Evolutionary conservation across 805 yeast genomes (phyloP).

Genomic region (Hanseniaspora occidentalis): DNA sequence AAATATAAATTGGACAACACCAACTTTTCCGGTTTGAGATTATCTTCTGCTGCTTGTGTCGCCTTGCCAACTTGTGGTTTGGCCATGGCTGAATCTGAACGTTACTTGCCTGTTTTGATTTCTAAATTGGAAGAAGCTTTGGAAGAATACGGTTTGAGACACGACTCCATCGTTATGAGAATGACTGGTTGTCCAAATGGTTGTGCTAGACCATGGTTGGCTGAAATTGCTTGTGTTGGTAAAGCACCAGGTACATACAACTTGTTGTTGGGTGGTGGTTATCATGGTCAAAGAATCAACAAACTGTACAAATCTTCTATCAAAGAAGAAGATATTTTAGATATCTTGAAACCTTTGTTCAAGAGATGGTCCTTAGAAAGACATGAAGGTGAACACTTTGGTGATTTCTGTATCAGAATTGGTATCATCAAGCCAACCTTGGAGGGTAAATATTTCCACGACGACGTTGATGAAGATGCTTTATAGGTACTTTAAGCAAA

Average conservation of each 20-base stretch:
- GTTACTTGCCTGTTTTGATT: conserved; percentile 70
- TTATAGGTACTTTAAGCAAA: conserved; percentile 16
- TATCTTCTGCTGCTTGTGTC: conserved; percentile 92
- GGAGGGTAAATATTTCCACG: conserved; percentile 92
- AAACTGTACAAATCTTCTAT: conserved; percentile 80
- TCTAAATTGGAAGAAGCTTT: conserved; percentile 72
- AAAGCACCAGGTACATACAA: conserved; percentile 91
- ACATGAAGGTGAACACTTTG: conserved; percentile 84
- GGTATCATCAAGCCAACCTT: conserved; percentile 83
- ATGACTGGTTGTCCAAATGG: conserved; percentile 99
- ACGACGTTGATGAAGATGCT: conserved; percentile 75
- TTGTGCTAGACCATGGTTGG: conserved; percentile 97
- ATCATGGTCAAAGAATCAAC: conserved; percentile 83
- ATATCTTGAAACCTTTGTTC: conserved; percentile 69
- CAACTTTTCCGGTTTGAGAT: conserved; percentile 68
- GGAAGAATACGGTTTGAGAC: conserved; percentile 87
- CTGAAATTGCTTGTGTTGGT: conserved; percentile 91
- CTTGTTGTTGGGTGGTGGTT: conserved; percentile 92
- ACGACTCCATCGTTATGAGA: conserved; percentile 90
- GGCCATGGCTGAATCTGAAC: conserved; percentile 97
- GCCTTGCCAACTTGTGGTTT: conserved; percentile 98
- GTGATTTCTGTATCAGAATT: conserved; percentile 78
- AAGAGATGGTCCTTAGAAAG: conserved; percentile 92
- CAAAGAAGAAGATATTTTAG: conserved; percentile 79
- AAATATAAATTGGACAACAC: conserved; percentile 76